Evolutionary conservation across 345 rosid genomes (phyloP), one percentile per base, ranked within the genome.

Genomic region (Eutrema yunnanense): DNA sequence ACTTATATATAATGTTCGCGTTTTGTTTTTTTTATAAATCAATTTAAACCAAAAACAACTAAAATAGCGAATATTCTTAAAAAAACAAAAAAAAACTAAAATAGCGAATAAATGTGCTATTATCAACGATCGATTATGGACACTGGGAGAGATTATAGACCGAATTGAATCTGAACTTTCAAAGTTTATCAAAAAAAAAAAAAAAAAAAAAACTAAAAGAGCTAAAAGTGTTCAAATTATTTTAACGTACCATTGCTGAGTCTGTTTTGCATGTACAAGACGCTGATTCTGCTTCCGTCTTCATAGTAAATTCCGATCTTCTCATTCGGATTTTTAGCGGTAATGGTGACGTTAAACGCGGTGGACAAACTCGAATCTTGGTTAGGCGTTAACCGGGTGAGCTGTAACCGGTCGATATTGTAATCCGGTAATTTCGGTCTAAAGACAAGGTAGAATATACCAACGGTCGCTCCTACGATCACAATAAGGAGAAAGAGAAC

Each of bases 241-340:
- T 43, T 43, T 14, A 52, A 67, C 67, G 67, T 76, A 71, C 76
- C 80, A 64, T 87, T 73, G 29, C 92, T 83, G 4, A 93, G 79
- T 44, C 76, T 67, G 3, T 89, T 80, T 11, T 81, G 84, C 5
- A 52, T 38, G 79, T 84, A 89, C 60, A 73, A 88, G 29, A 82
- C 96, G 29, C 82, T 80, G 32, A 93, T 83, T 30, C 37, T 80
- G 83, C 98, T 93, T n/a, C 97, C 96, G 0, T 85, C 83, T 54
- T 87, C 94, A 60, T 93, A 93, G 60, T 87, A 89, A 29, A 93
- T 88, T 2, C 98, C 97, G 3, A 90, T 86, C 41, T 80, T 86
- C 80, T 82, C 81, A 70, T 93, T 93, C 0, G 98, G 96, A 57
- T 93, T 93, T 4, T 52, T 72, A 0, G 96, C 92, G 0, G 90